A percentile compares a stretch with the other conserved stretches of the same genome.
phyloP scores from a whole-genome alignment of 495 filamentous ascomycete genomes.

The Talaromyces borbonicus region DNA sequence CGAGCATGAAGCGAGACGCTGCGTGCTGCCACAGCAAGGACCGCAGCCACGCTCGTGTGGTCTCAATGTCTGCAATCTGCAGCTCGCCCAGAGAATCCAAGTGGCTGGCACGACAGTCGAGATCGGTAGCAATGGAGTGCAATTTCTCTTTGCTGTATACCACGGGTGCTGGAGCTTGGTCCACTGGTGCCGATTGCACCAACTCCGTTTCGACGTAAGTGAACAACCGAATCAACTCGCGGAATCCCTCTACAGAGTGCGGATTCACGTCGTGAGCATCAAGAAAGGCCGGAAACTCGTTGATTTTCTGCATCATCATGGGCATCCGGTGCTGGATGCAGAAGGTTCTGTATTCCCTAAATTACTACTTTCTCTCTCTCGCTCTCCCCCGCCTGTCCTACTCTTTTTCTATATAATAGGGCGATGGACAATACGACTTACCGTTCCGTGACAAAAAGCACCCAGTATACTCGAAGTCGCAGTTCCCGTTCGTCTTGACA shows the following conservation, averaged over 20 bases:
- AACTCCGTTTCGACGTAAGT: conserved; percentile 8
- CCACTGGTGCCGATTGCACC: not conserved
- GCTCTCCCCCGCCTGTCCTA: too few species aligned
- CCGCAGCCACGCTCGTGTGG: conserved; percentile 13
- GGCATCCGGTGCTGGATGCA: conserved; percentile 15
- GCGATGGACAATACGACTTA: too few species aligned
- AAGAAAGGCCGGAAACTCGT: conserved; percentile 8
- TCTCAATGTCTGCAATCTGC: conserved; percentile 12
- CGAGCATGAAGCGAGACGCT: conserved; percentile 15
- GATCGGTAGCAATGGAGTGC: not conserved
- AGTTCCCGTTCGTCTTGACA: conserved; percentile 9
- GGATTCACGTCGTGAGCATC: conserved; percentile 2
- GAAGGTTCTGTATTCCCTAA: conserved; percentile 10
- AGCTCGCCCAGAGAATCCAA: not conserved
- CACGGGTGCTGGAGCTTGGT: not conserved
- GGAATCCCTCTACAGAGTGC: conserved; percentile 9
- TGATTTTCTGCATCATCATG: conserved; percentile 12
- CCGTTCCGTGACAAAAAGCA: conserved; percentile 14
- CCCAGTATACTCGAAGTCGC: conserved; percentile 12
- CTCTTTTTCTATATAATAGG: too few species aligned
- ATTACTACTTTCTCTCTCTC: too few species aligned
- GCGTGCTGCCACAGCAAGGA: conserved; percentile 14
- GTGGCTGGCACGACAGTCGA: not conserved
- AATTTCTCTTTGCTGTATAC: not conserved
- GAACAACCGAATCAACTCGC: conserved; percentile 10